phyloP scores from a whole-genome alignment of 345 rosid species.

The Citrus australasica region DNA sequence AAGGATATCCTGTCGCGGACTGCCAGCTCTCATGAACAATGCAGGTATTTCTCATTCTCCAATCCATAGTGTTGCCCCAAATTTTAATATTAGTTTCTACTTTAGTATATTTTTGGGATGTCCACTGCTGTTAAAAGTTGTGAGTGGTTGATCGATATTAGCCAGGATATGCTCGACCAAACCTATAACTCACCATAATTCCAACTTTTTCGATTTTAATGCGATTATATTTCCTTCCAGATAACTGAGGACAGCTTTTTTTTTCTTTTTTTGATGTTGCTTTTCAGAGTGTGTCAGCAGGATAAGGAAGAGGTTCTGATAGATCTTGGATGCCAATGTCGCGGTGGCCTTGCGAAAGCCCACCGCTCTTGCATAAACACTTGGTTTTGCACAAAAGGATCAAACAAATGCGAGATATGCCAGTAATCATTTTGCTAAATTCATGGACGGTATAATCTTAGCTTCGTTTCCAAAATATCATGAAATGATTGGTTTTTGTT shows the following conservation, averaged over 20 bases:
- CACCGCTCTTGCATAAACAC: conserved; percentile 82
- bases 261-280: conserved; percentile 6
- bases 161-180: background rate
- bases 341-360: conserved; percentile 77
- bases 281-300: conserved; percentile 76
- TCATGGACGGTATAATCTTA: background rate
- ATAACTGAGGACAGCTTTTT: background rate
- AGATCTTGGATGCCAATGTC: conserved; percentile 83
- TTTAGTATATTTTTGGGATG: too few relatives aligned
- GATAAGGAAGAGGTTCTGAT: conserved; percentile 80
- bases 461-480: background rate
- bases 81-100: too few relatives aligned
- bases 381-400: conserved; percentile 85
- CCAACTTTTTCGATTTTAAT: background rate
- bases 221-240: background rate
- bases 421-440: conserved; percentile 43
- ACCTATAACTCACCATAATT: too few relatives aligned
- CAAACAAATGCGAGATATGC: conserved; percentile 91
- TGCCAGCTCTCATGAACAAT: conserved; percentile 65
- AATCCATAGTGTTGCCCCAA: too few relatives aligned
- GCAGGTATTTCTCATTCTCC: conserved; percentile 46
- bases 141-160: background rate
- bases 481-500: conserved; percentile 14
- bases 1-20: conserved; percentile 53
- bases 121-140: background rate